A percentile compares a stretch with the other conserved stretches of the same genome.
phyloP scores from a whole-genome alignment of 345 rosid species.

The Atalantia buxifolia region DNA sequence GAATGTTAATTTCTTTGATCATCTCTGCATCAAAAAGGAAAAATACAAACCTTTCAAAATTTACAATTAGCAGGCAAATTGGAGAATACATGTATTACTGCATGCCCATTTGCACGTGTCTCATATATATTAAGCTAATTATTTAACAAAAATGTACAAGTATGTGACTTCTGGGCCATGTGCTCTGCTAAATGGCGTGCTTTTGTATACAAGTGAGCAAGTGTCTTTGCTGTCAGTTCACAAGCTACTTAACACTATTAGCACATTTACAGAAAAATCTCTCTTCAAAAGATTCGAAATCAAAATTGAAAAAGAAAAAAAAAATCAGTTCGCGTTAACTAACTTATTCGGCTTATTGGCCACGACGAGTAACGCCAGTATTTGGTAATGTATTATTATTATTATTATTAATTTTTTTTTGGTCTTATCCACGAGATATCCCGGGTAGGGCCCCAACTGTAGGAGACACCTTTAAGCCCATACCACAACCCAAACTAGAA shows the following conservation, averaged over 20 bases:
- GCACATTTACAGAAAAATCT: neutral
- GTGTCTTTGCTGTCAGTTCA: conserved; percentile 1
- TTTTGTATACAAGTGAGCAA: neutral
- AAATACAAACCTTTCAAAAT: neutral
- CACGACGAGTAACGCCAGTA: neutral
- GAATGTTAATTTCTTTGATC: neutral
- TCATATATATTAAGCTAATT: neutral
- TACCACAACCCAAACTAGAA: too few relatives aligned
- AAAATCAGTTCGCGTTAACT: neutral
- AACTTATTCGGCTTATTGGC: neutral
- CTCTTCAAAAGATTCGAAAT: neutral
- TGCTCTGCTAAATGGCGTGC: neutral
- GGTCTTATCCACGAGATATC: too few relatives aligned
- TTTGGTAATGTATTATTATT: neutral
- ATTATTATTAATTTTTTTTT: too few relatives aligned
- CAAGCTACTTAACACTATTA: neutral
- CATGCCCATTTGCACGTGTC: neutral
- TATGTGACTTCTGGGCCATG: neutral
- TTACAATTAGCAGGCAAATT: neutral
- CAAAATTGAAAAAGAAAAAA: neutral
- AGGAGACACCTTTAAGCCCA: too few relatives aligned
- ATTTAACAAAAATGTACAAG: neutral
- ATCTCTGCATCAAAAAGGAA: neutral
- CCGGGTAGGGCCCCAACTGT: too few relatives aligned
- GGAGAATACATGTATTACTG: neutral